Evolutionary conservation across 2,329 filamentous ascomycete genomes (phyloP).

Genomic region (Saccharata proteae): DNA sequence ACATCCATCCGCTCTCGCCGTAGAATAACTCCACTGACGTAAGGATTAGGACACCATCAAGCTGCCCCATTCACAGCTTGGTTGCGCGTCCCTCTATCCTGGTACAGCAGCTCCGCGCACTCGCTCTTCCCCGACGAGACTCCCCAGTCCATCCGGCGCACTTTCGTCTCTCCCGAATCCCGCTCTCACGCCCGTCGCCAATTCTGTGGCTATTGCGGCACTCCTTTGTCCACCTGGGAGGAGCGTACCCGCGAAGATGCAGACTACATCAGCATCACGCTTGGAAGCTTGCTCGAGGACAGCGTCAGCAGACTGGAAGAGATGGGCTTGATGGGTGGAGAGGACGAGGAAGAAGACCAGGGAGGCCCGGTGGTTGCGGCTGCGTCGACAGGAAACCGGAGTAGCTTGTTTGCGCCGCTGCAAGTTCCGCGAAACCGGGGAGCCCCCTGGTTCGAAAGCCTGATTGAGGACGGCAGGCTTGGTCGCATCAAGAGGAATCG

Average conservation of each 20-base stretch:
- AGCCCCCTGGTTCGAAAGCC: constrained; percentile 74
- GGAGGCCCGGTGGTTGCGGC: constrained; percentile 19
- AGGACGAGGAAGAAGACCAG: constrained; percentile 19
- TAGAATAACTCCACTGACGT: background rate
- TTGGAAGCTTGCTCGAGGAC: constrained; percentile 62
- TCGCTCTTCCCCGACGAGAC: constrained; percentile 68
- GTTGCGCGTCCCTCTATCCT: constrained; percentile 68
- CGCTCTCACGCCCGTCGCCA: constrained; percentile 48
- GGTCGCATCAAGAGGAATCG: constrained; percentile 53
- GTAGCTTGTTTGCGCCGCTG: constrained; percentile 9
- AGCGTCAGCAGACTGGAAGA: constrained; percentile 64
- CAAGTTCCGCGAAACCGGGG: constrained; percentile 31
- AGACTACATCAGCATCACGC: constrained; percentile 66
- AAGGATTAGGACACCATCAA: constrained; percentile 45
- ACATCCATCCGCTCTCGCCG: too few species aligned
- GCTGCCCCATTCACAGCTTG: constrained; percentile 67
- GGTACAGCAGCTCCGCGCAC: constrained; percentile 66
- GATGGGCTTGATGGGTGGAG: constrained; percentile 53
- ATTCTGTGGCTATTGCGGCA: constrained; percentile 90
- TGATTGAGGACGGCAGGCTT: constrained; percentile 64
- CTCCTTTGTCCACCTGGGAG: constrained; percentile 72
- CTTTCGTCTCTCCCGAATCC: constrained; percentile 22
- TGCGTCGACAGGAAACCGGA: constrained; percentile 10
- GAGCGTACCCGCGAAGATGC: constrained; percentile 59
- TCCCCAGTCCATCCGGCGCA: constrained; percentile 32